Base-by-base conservation (phyloP, 2,329 filamentous ascomycete species). In the Xylariaceae sp. region DNA sequence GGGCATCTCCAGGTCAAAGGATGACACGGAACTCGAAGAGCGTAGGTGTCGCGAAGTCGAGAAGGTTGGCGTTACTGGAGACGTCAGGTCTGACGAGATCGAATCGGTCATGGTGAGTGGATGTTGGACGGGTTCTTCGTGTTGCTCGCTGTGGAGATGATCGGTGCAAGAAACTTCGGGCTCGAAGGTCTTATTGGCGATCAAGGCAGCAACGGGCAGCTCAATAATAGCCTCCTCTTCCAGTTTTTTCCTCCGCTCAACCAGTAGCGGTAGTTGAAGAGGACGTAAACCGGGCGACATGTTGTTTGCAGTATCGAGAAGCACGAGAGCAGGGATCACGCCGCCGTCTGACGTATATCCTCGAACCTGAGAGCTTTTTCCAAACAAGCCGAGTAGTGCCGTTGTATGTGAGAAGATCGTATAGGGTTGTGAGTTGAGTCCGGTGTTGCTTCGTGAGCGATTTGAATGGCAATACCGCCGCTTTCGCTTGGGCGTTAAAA, bases 21-120 rank as follows among this genome's bases (percentile, higher is more conserved):
- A 95, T 1, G 91, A 95, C 31, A 80, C 79, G 0, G 90, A 94
- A 72, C 89, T 92, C 29, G 85, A 80, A 63, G 81, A 83, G 63
- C 84, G 80, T 47, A 80, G 73, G 69, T 87, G 84, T 35, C 81
- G 81, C 56, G 80, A 80, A 47, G 84, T 71, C 3, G 79, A 86
- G 66, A 87, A 88, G 19, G 84, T 88, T 27, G 87, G 86, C 42
- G 86, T 89, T 39, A 85, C 74, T 50, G 87, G 87, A 26, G 87
- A 86, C 9, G 83, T 81, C 61, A 85, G 75, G 62, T 88, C 87
- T 26, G 87, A 89, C 8, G 77, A 77, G 19, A 80, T 84, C 3
- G 79, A 82, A 65, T 80, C 79, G 52, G 75, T 71, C 31, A 35
- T 31, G 8, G 41, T 26, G 45, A 54, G 42, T 11, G 50, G 48